Base-by-base conservation (phyloP, 345 rosid species). In the Salix brachista region DNA sequence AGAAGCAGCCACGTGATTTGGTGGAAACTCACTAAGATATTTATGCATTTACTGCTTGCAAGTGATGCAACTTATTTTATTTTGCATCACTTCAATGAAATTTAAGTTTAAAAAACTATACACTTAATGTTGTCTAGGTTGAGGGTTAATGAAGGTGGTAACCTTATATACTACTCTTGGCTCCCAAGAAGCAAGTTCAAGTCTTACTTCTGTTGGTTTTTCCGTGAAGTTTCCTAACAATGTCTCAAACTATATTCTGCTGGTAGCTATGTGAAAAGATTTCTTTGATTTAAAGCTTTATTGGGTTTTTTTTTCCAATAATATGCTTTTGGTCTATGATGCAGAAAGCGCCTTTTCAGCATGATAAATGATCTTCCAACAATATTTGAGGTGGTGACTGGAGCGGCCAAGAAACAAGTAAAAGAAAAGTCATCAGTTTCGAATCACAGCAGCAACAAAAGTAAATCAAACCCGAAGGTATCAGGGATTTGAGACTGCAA, bases 341-440 rank as follows among this genome's bases (percentile, higher is more conserved):
- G 76, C 76, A 78, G 80, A 54, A 74, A 74, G 28, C 69, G 69
- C 39, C 77, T 74, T 74, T 74, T 74, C 69, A 74, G 65, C 69
- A 74, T 74, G 77, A 74, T 74, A 14, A 74, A 74, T 74, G 77
- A 74, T 25, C 69, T 74, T 64, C 77, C 75, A 28, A 71, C 75
- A 21, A 25, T 71, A n/a, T 71, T 71, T 34, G 75, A 71, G 65
- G 65, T 71, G 23, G 75, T 71, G 17, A 71, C 75, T 4, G 75
- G 75, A 32, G 42, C 52, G 8, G 71, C 71, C 54, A 71, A 56
- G 75, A 71, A 71, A 71, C 75, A 36, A 56, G 46, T 54, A 5
- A 71, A 71, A 56, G 75, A 71, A 12, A 71, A 71, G 42, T 56
- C 48, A 37, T 32, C 75, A 2, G 65, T 71, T 34, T 54, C 75